These are phyloP conservation scores for Cystobasidium pallidum DNA, from an alignment of 1,284 basidiomycete species.

Conservation along the genomic window DNA sequence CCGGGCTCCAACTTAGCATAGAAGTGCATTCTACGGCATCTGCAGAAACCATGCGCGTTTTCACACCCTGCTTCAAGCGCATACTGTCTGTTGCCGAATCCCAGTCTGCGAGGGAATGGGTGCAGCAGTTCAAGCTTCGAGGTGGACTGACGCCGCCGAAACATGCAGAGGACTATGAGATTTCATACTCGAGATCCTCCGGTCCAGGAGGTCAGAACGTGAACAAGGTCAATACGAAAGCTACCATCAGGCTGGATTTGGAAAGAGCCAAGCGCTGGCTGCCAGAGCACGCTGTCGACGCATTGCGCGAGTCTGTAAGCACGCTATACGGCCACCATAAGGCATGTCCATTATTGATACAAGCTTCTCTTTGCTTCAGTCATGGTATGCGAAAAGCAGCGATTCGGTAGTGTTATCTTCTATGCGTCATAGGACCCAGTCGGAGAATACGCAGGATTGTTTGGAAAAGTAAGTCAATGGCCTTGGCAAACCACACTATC, in stretches of 20 bases:
- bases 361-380: not conserved
- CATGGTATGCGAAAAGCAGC: conserved; percentile 25
- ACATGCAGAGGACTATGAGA: conserved; percentile 43
- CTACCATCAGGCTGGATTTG: conserved; percentile 48
- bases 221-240: conserved; percentile 53
- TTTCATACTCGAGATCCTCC: conserved; percentile 49
- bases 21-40: not conserved
- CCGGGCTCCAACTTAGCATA: not conserved
- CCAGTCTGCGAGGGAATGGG: conserved; percentile 12
- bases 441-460: conserved; percentile 39
- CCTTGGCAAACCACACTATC: too few relatives aligned
- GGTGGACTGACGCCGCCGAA: conserved; percentile 26
- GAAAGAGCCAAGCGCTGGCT: conserved; percentile 33
- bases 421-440: conserved; percentile 35
- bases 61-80: not conserved
- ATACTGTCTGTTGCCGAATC: conserved; percentile 32
- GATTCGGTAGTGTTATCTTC: conserved; percentile 38
- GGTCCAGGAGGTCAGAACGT: conserved; percentile 53
- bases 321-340: too few relatives aligned
- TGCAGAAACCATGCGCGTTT: conserved; percentile 1
- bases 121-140: conserved; percentile 26
- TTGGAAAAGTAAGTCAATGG: conserved; percentile 34
- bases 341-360: too few relatives aligned
- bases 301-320: conserved; percentile 19
- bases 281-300: conserved; percentile 18